phyloP scores from a whole-genome alignment of 2,329 filamentous ascomycete species.

The Cladophialophora psammophila region DNA sequence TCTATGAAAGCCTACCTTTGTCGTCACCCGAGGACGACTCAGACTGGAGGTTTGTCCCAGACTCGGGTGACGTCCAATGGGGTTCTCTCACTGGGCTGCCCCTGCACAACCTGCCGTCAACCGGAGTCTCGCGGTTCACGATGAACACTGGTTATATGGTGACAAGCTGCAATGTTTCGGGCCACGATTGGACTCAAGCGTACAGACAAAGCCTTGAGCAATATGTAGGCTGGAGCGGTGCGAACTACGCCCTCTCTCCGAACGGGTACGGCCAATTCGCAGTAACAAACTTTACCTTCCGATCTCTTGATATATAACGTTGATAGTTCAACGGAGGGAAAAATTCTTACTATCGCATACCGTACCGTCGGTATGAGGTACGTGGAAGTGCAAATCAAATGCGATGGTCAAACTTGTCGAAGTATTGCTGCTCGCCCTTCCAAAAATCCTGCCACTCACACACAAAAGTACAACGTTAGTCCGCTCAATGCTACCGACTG shows the following conservation, averaged over 20 bases:
- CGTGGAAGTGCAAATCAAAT: slow-evolving; percentile 18
- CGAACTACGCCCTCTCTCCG: slow-evolving; percentile 13
- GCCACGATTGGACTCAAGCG: background rate
- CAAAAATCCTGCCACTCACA: slow-evolving; percentile 8
- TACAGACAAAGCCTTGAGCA: slow-evolving; percentile 14
- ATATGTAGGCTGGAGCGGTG: slow-evolving; percentile 11
- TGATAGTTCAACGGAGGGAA: background rate
- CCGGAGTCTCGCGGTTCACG: slow-evolving; percentile 1
- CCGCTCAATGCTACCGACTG: background rate
- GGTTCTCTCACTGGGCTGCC: slow-evolving; percentile 19
- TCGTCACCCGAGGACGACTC: background rate
- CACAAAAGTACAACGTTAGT: background rate
- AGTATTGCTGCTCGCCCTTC: slow-evolving; percentile 14
- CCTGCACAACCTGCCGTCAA: slow-evolving; percentile 7
- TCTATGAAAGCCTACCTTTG: slow-evolving; percentile 16
- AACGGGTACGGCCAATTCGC: background rate
- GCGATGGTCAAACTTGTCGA: slow-evolving; percentile 14
- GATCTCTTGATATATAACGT: slow-evolving; percentile 11
- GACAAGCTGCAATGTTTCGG: slow-evolving; percentile 13
- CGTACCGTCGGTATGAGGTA: slow-evolving; percentile 11
- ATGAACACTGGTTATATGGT: slow-evolving; percentile 21
- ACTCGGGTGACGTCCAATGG: slow-evolving; percentile 7
- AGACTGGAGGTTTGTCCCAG: slow-evolving; percentile 15
- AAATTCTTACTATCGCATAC: slow-evolving; percentile 16
- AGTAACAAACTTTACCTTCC: slow-evolving; percentile 6